Base-by-base conservation (phyloP, 148 eudicot genomes). In the Vaccinium macrocarpon region DNA sequence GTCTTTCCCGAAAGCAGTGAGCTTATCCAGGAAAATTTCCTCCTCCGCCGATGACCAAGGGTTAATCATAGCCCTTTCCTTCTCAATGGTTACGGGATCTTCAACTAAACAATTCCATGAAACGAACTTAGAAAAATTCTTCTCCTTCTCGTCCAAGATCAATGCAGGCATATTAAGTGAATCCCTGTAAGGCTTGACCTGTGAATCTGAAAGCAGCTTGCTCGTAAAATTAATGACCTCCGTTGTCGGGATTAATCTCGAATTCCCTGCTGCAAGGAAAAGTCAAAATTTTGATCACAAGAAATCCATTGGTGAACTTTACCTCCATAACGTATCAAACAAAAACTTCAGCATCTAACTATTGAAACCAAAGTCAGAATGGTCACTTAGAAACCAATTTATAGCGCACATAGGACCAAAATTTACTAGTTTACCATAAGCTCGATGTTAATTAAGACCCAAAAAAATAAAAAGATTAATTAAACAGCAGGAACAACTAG, bases 21-120 rank as follows among this genome's bases (percentile, higher is more conserved):
- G 86, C 89, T 95, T 95, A 56, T 95, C 96, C 80, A 97, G 84
- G 84, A 95, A 95, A 32, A 93, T 84, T 49, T 90, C 92, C 87
- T 87, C 93, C 88, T 97, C 99, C 57, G 90, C 93, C 19, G 80
- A 1, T 29, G 94, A 89, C 99, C 99, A 97, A 8, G 96, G 92
- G 66, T 95, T 97, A 35, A 90, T 86, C 82, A 90, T 80, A 53
- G 90, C 84, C 90, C 93, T 92, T 82, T 95, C 97, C 90, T 87
- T 92, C 92, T 97, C 99, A 85, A 86, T 86, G 83, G 91, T 91
- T 87, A 86, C 85, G 10, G 99, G 98, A 89, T 95, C 95, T 82
- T 91, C 96, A 57, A 97, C 94, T 78, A 97, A 84, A 75, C 95
- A 92, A 85, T 97, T 97, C 82, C 56, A 88, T 32, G 98, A 95